Evolutionary conservation across 768 basidiomycete genomes (phyloP), one percentile per base, ranked within the genome.

Genomic region (Boletus patriciae): DNA sequence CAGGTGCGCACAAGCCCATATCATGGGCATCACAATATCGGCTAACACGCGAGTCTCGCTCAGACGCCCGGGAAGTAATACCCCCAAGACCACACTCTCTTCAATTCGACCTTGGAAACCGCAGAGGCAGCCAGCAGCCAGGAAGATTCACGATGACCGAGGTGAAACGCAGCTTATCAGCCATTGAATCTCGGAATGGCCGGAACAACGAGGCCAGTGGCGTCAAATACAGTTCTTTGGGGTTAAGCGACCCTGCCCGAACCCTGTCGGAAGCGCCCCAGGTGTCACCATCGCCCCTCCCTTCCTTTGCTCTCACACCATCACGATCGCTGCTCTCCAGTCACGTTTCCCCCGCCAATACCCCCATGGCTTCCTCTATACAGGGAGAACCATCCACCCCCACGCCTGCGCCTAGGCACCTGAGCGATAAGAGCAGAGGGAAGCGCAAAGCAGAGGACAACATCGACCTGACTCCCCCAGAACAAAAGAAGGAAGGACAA

Each of bases 381-480:
- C 62, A 58, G n/a, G 68, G 27, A 33, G 63, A 63, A 38, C 70
- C 73, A n/a, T 64, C 68, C 41, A 74, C 72, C 51, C 72, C 66
- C 40, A 67, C 73, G 44, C 67, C 76, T 54, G 68, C 63, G 57
- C 49, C 68, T 52, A 70, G 74, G 58, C 62, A 62, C 41, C 56
- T 62, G 4, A 70, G 73, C 51, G 71, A 77, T 55, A 72, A 68
- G 56, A 66, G 71, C 34, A 82, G 77, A 62, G 85, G 85, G 8
- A 90, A 90, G 69, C 77, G 88, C 58, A 90, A 90, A 66, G 87
- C 86, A 7, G 86, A 87, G 43, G 88, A 89, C 59, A 79, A 88
- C 61, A 75, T 83, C n/a, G 86, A 85, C 57, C 73, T 79, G 33
- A 87, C 88, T 3, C 86, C 87, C 34, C 85, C 87, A 8, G 86